phyloP scores from a whole-genome alignment of 169 alveolate genomes.

The Plasmodium coatneyi region DNA sequence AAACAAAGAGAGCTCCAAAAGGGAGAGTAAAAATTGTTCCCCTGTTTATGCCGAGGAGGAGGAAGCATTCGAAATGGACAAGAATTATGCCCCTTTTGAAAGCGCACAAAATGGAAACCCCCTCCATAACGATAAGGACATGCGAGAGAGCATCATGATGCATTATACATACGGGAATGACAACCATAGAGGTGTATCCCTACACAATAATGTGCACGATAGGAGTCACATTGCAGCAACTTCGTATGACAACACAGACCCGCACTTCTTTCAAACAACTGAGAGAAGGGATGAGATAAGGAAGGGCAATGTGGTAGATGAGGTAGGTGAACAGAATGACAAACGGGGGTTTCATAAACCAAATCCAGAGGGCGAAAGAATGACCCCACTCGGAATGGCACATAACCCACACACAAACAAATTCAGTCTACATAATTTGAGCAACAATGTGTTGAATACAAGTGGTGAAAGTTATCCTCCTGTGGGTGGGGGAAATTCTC shows the following conservation, averaged over 20 bases:
- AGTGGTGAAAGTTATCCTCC: not conserved
- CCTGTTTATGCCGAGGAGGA: not conserved
- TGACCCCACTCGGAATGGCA: not conserved
- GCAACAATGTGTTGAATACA: not conserved
- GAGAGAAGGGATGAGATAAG: not conserved
- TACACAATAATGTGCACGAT: slow-evolving; percentile 29
- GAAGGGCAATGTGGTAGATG: not conserved
- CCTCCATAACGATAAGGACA: not conserved
- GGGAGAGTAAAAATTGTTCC: not conserved
- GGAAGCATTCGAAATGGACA: not conserved
- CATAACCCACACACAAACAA: not conserved
- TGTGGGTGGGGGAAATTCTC: not conserved
- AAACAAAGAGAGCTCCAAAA: not conserved
- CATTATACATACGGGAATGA: not conserved
- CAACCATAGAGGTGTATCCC: not conserved
- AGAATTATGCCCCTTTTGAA: not conserved
- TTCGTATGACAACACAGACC: slow-evolving; percentile 4
- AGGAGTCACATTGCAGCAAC: not conserved
- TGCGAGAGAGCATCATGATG: not conserved
- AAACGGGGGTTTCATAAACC: not conserved
- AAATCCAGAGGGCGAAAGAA: not conserved
- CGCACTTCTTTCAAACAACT: slow-evolving; percentile 13
- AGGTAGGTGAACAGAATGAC: not conserved
- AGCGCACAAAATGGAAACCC: not conserved
- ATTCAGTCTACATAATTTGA: not conserved